Evolutionary conservation across 352 stramenopile species (phyloP).

Genomic region (Pythium rishiriense): DNA sequence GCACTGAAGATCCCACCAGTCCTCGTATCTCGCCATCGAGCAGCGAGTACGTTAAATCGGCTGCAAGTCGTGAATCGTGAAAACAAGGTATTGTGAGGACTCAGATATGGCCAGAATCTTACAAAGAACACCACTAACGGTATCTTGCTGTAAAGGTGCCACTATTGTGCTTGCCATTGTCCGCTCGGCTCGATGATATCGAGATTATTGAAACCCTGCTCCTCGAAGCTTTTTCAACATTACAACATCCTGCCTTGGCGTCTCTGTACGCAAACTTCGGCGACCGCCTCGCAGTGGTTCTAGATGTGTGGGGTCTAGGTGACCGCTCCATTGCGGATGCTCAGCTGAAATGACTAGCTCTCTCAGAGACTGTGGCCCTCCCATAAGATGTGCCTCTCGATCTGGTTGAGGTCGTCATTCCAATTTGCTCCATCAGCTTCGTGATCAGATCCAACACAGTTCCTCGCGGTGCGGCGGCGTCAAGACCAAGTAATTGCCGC

Average conservation of each 20-base stretch:
- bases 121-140: background rate
- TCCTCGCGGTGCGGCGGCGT: conserved; percentile 32
- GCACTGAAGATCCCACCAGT: background rate
- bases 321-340: conserved; percentile 24
- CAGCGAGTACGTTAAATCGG: background rate
- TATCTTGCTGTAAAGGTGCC: background rate
- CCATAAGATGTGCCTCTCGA: background rate
- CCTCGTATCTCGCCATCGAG: conserved; percentile 9
- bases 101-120: background rate
- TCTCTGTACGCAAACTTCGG: conserved; percentile 17
- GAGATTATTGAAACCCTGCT: conserved; percentile 27
- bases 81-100: conserved; percentile 6
- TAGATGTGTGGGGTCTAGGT: conserved; percentile 33
- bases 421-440: conserved; percentile 18
- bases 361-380: background rate
- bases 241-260: conserved; percentile 15
- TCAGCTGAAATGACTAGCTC: too few relatives aligned
- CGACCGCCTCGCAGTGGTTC: conserved; percentile 22
- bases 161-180: background rate
- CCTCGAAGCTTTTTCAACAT: conserved; percentile 15
- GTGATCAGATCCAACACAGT: conserved; percentile 34
- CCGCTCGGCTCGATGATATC: background rate
- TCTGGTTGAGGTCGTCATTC: conserved; percentile 2
- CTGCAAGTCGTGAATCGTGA: conserved; percentile 2
- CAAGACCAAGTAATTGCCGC: conserved; percentile 38